Evolutionary conservation across 1,139 yeast genomes (phyloP).

Genomic region (Hansenula lynferdii): DNA sequence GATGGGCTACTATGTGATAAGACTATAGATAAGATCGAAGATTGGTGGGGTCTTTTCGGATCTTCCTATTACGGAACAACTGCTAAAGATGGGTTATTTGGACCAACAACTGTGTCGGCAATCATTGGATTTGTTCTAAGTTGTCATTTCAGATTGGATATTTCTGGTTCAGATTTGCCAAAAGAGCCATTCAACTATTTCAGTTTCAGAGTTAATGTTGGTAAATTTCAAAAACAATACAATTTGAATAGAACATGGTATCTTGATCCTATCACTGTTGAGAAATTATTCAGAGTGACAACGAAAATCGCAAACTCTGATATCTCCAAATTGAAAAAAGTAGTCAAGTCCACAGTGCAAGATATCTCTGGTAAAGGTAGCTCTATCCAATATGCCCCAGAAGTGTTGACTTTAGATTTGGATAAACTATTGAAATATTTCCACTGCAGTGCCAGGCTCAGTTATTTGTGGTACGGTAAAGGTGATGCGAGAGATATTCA

Average conservation of each 20-base stretch:
- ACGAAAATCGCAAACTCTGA: conserved; percentile 46
- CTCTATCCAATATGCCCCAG: conserved; percentile 35
- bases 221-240: conserved; percentile 67
- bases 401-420: conserved; percentile 46
- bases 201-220: conserved; percentile 52
- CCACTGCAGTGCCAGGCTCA: conserved; percentile 39
- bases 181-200: conserved; percentile 85
- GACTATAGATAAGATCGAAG: conserved; percentile 64
- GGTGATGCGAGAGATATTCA: conserved; percentile 28
- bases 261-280: conserved; percentile 60
- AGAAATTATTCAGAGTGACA: conserved; percentile 54
- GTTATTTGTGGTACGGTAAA: conserved; percentile 44
- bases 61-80: conserved; percentile 45
- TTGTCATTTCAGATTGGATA: conserved; percentile 58
- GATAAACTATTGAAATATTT: conserved; percentile 38
- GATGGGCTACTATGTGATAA: conserved; percentile 81
- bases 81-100: conserved; percentile 47
- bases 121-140: conserved; percentile 65
- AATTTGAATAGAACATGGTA: conserved; percentile 50
- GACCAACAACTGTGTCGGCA: conserved; percentile 48
- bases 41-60: conserved; percentile 86
- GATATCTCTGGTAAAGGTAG: conserved; percentile 45
- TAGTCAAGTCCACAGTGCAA: conserved; percentile 69
- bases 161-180: conserved; percentile 73
- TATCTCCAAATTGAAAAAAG: conserved; percentile 59